phyloP scores from a whole-genome alignment of 108 stramenopile genomes.

The Fragilaria radians region DNA sequence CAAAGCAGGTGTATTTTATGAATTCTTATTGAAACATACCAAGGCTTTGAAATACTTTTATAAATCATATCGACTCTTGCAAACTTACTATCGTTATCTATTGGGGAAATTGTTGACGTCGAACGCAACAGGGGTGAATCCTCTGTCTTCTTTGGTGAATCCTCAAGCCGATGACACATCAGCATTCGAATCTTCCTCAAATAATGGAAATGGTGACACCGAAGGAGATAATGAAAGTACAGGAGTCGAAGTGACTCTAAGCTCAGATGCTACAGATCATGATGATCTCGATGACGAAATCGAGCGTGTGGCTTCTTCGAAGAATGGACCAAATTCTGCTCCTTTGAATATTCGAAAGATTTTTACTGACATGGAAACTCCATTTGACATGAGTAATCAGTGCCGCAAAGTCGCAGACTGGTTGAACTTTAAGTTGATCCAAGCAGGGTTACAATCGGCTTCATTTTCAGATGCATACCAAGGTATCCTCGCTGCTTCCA shows the following conservation, averaged over 20 bases:
- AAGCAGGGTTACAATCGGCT: slow-evolving; percentile 28
- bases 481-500: slow-evolving; percentile 29
- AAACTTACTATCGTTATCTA: slow-evolving; percentile 33
- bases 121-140: not conserved
- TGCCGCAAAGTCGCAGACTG: slow-evolving; percentile 65
- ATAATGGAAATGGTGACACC: not conserved
- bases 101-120: not conserved
- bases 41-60: slow-evolving; percentile 38
- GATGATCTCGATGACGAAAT: not conserved
- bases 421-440: slow-evolving; percentile 59
- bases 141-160: not conserved
- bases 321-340: slow-evolving; percentile 3
- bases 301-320: not conserved
- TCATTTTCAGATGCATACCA: slow-evolving; percentile 5
- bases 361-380: slow-evolving; percentile 2
- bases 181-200: not conserved
- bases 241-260: slow-evolving; percentile 35
- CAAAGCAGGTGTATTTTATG: slow-evolving; percentile 59
- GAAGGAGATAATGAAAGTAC: slow-evolving; percentile 7
- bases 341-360: slow-evolving; percentile 2
- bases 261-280: not conserved
- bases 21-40: slow-evolving; percentile 45
- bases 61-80: slow-evolving; percentile 40
- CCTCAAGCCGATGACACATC: slow-evolving; percentile 1
- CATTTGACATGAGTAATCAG: slow-evolving; percentile 58